These are phyloP conservation scores for Boletus pseudopeckii DNA, from an alignment of 768 basidiomycete genomes.

Conservation along the genomic window DNA sequence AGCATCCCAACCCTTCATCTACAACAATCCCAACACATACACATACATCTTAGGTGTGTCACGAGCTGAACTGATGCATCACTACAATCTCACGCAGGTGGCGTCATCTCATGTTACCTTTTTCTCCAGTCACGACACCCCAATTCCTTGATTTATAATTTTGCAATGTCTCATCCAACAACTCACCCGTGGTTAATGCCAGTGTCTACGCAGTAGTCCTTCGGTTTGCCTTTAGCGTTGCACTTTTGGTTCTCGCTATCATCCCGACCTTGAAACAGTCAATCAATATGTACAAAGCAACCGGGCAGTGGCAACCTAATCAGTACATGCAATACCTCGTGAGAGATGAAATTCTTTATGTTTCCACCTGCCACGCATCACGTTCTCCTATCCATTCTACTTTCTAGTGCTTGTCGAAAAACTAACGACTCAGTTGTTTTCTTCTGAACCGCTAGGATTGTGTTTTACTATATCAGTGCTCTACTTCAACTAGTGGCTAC, in stretches of 20 bases:
- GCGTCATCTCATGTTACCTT: too few species aligned
- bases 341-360: too few species aligned
- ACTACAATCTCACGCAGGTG: background rate
- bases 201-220: background rate
- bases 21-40: background rate
- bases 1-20: too few species aligned
- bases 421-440: too few species aligned
- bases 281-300: conserved; percentile 2
- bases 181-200: background rate
- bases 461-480: background rate
- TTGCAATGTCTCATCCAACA: background rate
- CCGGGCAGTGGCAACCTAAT: conserved; percentile 6
- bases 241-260: background rate
- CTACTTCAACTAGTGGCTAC: too few species aligned
- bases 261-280: background rate
- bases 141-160: background rate
- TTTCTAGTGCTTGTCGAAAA: background rate
- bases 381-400: too few species aligned
- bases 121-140: background rate
- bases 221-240: background rate
- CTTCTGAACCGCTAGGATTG: background rate
- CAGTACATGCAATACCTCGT: background rate
- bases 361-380: too few species aligned
- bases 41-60: background rate
- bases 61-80: background rate